Evolutionary conservation across 768 basidiomycete species (phyloP), one percentile per base, ranked within the genome.

Genomic region (Xerocomellus amylosporus): DNA sequence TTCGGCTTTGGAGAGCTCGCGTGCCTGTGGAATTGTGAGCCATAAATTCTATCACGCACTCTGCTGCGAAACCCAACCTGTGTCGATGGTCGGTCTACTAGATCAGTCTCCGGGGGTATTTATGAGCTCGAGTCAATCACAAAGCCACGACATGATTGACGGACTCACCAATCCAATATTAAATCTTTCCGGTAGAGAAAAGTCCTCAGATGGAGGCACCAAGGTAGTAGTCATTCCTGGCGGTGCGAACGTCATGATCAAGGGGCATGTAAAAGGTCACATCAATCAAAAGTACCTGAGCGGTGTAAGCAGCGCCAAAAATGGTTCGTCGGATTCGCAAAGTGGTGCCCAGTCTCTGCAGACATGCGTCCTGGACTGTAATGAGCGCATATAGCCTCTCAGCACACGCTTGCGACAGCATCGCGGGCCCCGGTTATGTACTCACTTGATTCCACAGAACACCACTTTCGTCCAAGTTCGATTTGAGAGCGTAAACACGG

Each of bases 401-500:
- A 56, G 30, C 36, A 49, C n/a, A 46, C 34, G 31, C 20, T n/a
- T 46, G 38, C 14, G 19, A 8, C 8, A 5, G 17, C 7, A 33
- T 44, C 4, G 6, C 10, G 9, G 2, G 17, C n/a, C n/a, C n/a
- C n/a, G 22, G 15, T 8, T n/a, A 12, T 17, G 45, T 15, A 58
- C 77, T 50, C 58, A 90, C 90, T 92, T 94, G 46, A 93, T 90
- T 8, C 92, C 91, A 63, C 89, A 92, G 59, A 93, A 91, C 14
- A 92, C 59, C 22, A 93, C 90, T 93, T 26, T 47, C 17, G 30
- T 26, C 6, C 41, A 46, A 24, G 42, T 4, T 53, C 15, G 6
- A 43, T 38, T 20, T 39, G 17, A 48, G 51, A 19, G 20, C 19
- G 17, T 38, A 43, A 33, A 19, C 9, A 20, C 4, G 20, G 7